Evolutionary conservation across 1,139 yeast species (phyloP), one percentile per base, ranked within the genome.

Genomic region (Pichia sp.): DNA sequence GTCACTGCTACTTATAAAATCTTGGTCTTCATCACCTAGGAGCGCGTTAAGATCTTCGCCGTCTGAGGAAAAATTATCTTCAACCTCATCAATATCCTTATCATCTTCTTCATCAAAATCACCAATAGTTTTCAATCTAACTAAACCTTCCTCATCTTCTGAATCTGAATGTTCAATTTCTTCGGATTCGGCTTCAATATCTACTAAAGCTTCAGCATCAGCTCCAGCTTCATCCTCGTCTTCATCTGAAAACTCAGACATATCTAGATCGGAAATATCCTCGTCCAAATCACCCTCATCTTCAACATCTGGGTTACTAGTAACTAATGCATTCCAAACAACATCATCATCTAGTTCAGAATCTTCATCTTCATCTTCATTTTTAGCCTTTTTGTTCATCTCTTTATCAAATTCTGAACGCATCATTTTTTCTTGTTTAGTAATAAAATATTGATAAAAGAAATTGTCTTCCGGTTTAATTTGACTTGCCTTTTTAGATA

Each of bases 391-490:
- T 24, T 53, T 44, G 30, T 63, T 59, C 38, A 59, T 51, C 45
- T 62, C 65, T 37, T 64, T 66, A 46, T 64, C 65, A 46, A 55
- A 57, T 30, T 61, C 52, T 30, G 68, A 66, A 35, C 64, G 65
- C 41, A 61, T 49, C 28, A 42, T 48, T 58, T 51, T 64, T 61
- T 51, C 62, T 50, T 73, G 74, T 60, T 83, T 82, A 31, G 76
- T 70, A 28, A 80, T 71, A 66, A 92, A 92, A 67, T 90, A 92
- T 62, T 87, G 90, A 64, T 83, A 80, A 75, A 89, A 89, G 68
- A 92, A 92, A 58, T 77, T 70, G 62, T 94, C 98, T 52, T 90
- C 96, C 1, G 96, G 96, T 53, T 77, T 83, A 42, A 92, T 74
- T 46, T 83, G 82, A 34, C 73, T 74, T 4, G 75, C 71, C 55